Conservation (phyloP, 83 land plant species). For the Picea abies region DNA sequence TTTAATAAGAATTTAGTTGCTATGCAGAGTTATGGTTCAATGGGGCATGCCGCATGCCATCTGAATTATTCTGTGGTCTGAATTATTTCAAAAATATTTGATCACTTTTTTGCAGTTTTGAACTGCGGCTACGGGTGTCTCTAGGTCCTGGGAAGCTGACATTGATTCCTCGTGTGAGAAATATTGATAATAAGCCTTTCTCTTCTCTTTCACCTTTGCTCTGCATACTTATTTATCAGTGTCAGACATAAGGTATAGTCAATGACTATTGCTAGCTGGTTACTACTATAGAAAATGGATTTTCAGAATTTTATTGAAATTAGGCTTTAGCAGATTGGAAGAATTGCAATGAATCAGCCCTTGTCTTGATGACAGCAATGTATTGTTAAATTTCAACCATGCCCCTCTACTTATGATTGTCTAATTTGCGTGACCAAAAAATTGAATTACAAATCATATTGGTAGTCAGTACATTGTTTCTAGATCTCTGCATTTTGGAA, state of each 20-base stretch:
- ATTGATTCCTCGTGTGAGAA: slow-evolving; percentile 71
- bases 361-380: background rate
- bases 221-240: slow-evolving; percentile 92
- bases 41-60: background rate
- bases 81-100: background rate
- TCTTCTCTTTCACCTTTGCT: slow-evolving; percentile 82
- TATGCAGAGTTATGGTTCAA: slow-evolving; percentile 5
- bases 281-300: background rate
- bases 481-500: background rate
- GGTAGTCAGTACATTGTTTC: background rate
- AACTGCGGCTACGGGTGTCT: slow-evolving; percentile 63
- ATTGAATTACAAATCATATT: background rate
- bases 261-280: background rate
- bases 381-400: background rate
- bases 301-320: background rate
- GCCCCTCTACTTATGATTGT: background rate
- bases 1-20: background rate
- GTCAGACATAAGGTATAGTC: slow-evolving; percentile 67
- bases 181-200: slow-evolving; percentile 66
- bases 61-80: background rate
- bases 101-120: slow-evolving; percentile 45
- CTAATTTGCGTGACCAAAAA: background rate
- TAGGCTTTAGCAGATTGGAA: background rate
- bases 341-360: background rate
- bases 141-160: slow-evolving; percentile 62